Evolutionary conservation across 2,329 filamentous ascomycete genomes (phyloP).

Genomic region (Colletotrichum falcatum): DNA sequence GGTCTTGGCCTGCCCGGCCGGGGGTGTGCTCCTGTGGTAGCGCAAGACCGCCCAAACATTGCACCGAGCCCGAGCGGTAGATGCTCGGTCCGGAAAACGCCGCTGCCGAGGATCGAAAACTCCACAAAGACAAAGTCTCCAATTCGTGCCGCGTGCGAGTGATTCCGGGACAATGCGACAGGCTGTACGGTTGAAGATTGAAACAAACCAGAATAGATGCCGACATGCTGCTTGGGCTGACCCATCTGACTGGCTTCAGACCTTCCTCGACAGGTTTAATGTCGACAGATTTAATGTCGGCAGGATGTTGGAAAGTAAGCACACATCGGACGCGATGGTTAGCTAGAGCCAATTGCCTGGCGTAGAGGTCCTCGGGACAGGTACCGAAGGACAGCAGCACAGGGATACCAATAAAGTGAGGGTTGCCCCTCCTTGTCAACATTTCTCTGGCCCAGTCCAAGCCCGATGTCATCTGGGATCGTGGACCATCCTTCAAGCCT

Average conservation of each 20-base stretch:
- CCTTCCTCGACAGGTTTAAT: neutral
- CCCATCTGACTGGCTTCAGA: neutral
- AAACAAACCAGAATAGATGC: conserved; percentile 37
- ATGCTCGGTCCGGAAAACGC: conserved; percentile 19
- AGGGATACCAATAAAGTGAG: conserved; percentile 11
- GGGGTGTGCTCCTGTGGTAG: neutral
- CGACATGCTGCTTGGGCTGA: conserved; percentile 21
- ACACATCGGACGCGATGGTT: conserved; percentile 6
- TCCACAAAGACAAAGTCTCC: neutral
- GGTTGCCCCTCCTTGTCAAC: conserved; percentile 16
- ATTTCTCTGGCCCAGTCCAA: conserved; percentile 16
- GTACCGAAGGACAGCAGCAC: conserved; percentile 36
- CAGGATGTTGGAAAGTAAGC: neutral
- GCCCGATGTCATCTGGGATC: conserved; percentile 25
- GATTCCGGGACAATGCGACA: neutral
- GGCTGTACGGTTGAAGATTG: neutral
- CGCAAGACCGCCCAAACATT: conserved; percentile 31
- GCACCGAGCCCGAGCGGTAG: conserved; percentile 34
- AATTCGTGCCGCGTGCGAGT: neutral
- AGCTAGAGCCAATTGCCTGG: conserved; percentile 20
- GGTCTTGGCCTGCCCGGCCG: neutral
- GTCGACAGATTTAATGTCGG: neutral
- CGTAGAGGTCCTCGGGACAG: conserved; percentile 25
- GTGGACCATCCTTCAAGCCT: conserved; percentile 6
- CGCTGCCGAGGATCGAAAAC: conserved; percentile 12